These are phyloP conservation scores for Ustilaginoidea virens DNA, from an alignment of 2,329 filamentous ascomycete genomes.

Conservation along the genomic window DNA sequence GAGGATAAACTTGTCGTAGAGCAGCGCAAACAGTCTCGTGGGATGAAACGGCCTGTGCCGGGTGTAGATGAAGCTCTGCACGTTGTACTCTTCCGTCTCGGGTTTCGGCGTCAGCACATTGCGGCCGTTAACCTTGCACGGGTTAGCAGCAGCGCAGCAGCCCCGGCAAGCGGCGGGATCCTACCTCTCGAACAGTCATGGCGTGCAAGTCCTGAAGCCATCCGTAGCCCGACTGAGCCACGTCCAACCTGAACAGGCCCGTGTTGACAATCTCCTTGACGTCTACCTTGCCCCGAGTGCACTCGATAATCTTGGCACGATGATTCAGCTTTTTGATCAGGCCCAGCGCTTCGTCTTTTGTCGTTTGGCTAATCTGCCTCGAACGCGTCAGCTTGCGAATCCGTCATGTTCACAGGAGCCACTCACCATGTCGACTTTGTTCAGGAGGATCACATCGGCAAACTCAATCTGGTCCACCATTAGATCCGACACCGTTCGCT, in stretches of 20 bases:
- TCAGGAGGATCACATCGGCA: conserved; percentile 56
- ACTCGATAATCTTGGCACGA: conserved; percentile 46
- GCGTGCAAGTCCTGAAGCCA: conserved; percentile 57
- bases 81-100: conserved; percentile 58
- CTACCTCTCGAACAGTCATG: conserved; percentile 45
- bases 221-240: conserved; percentile 48
- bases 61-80: conserved; percentile 55
- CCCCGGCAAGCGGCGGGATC: not conserved
- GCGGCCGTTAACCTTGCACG: conserved; percentile 23
- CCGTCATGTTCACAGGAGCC: not conserved
- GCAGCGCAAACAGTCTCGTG: conserved; percentile 24
- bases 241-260: conserved; percentile 46
- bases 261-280: conserved; percentile 51
- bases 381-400: not conserved
- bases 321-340: conserved; percentile 50
- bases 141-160: not conserved
- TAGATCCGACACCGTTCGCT: conserved; percentile 57
- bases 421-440: conserved; percentile 50
- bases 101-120: conserved; percentile 49
- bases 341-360: conserved; percentile 29
- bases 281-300: conserved; percentile 42
- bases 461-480: conserved; percentile 71
- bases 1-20: conserved; percentile 35
- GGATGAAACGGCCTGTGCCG: conserved; percentile 40
- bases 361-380: conserved; percentile 20